Base-by-base conservation (phyloP, 2,329 filamentous ascomycete genomes). In the Fusarium sp. region DNA sequence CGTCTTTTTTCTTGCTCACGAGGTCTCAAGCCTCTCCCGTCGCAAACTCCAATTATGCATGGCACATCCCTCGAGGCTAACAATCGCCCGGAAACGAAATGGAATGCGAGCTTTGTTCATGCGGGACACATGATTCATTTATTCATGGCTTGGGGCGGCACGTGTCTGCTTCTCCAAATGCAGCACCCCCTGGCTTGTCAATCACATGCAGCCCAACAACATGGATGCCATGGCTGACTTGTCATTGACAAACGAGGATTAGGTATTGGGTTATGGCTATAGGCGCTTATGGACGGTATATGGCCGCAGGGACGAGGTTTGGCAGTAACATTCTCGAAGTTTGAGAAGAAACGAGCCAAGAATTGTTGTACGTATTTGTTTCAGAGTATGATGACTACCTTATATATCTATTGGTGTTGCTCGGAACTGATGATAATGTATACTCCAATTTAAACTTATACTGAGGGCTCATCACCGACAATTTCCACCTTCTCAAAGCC, bases 51-150 rank as follows among this genome's bases (percentile, higher is more conserved):
- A 50, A 63, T 18, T 17, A 35, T 17, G 35, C 24, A 55, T 13
- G 35, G 63, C 22, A 35, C 59, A 50, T 30, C 22, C 39, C 13
- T 35, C 14, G 36, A 48, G 35, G n/a, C 41, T 22, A 50, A n/a
- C 12, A 30, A 71, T 28, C n/a, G 28, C 18, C 38, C 41, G 53
- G 38, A 56, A 66, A 30, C 26, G 24, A 50, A 42, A 61, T 48
- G 71, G 62, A 72, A 73, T 73, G 72, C 28, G 47, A 44, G 44
- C 69, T 56, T 72, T 69, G 67, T 48, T 59, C 12, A 44, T 72
- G 26, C 45, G 26, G 51, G 47, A 56, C 71, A 72, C 71, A 74
- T 74, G 71, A 74, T 72, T 67, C 54, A 74, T 74, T 67, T 50
- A 69, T 65, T 35, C 32, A 35, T 35, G 65, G 56, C 48, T 70